Conservation (phyloP, 2,329 filamentous ascomycete genomes). For the Colletotrichum sidae region DNA sequence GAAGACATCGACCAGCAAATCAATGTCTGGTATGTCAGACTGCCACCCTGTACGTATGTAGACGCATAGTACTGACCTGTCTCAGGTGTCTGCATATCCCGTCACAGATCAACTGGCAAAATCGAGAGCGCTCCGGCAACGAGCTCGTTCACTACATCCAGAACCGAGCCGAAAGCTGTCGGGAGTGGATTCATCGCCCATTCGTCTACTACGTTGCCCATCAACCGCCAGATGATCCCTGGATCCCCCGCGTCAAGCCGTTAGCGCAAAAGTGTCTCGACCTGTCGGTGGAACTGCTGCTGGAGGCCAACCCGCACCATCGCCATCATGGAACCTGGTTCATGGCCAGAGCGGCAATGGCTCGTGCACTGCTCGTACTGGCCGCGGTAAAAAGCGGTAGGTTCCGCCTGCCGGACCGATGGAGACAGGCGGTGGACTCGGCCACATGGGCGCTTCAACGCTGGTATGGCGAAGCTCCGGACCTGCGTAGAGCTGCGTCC, state of each 20-base stretch:
- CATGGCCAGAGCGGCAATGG: slow-evolving; percentile 39
- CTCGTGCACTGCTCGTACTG: slow-evolving; percentile 42
- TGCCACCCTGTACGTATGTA: neutral
- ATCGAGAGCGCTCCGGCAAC: slow-evolving; percentile 30
- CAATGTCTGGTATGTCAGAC: slow-evolving; percentile 37
- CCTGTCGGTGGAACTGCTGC: slow-evolving; percentile 39
- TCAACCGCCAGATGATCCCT: slow-evolving; percentile 33
- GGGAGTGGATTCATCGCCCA: slow-evolving; percentile 45
- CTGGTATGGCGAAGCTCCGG: slow-evolving; percentile 41
- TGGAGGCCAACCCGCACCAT: slow-evolving; percentile 42
- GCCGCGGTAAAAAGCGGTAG: slow-evolving; percentile 40
- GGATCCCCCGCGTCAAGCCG: slow-evolving; percentile 31
- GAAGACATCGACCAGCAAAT: slow-evolving; percentile 41
- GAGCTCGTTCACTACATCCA: slow-evolving; percentile 41
- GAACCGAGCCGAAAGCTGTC: slow-evolving; percentile 39
- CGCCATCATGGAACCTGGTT: slow-evolving; percentile 49
- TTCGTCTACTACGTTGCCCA: slow-evolving; percentile 47
- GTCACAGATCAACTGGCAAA: slow-evolving; percentile 36
- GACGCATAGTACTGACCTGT: neutral
- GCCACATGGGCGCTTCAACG: slow-evolving; percentile 37
- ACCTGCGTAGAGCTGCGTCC: slow-evolving; percentile 31
- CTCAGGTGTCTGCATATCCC: slow-evolving; percentile 37
- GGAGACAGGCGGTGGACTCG: slow-evolving; percentile 40
- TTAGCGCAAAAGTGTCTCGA: slow-evolving; percentile 40
- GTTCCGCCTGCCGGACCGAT: slow-evolving; percentile 37